Evolutionary conservation across 257 asterid genomes (phyloP), one percentile per base, ranked within the genome.

Genomic region (Nicotiana obtusifolia): DNA sequence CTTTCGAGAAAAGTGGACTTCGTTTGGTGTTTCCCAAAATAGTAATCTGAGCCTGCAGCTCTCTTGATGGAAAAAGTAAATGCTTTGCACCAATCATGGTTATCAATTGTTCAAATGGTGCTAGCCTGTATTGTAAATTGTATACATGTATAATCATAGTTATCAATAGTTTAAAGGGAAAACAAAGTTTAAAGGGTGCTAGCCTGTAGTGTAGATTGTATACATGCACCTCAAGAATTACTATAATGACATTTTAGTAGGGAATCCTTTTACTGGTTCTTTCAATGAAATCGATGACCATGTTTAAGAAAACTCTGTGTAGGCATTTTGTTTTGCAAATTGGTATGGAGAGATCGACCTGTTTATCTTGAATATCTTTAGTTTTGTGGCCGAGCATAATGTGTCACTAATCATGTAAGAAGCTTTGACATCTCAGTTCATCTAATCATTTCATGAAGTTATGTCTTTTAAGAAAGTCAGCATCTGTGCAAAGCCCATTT

Each of bases 341-440:
- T 69, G 4, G 8, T 35, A 53, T n/a, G 5, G 57, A 69, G 77
- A 10, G 31, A 69, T 53, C n/a, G 33, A 20, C 57, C 33, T 41
- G 20, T 69, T 69, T 69, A 69, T 69, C 77, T 41, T 41, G 77
- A 41, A 44, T 71, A 7, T 44, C 35, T 41, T 7, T 14, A 44
- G 78, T 47, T 71, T 22, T 44, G 14, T 20, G 78, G 8, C 78
- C 7, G 0, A 22, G 73, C 73, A 65, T 69, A 41, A 37, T 71
- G 59, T 71, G 60, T 44, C 15, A 26, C 78, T 20, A 22, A 71
- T 71, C 28, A 14, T 44, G 60, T 13, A 44, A 71, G 22, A 71
- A 71, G 37, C 78, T 71, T 71, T 44, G 57, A 44, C 78, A 71
- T 71, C 78, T 71, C 37, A 71, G 60, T 15, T 20, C 37, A 71